phyloP scores from a whole-genome alignment of 148 eudicot species.

The Salicornia ramosissima region DNA sequence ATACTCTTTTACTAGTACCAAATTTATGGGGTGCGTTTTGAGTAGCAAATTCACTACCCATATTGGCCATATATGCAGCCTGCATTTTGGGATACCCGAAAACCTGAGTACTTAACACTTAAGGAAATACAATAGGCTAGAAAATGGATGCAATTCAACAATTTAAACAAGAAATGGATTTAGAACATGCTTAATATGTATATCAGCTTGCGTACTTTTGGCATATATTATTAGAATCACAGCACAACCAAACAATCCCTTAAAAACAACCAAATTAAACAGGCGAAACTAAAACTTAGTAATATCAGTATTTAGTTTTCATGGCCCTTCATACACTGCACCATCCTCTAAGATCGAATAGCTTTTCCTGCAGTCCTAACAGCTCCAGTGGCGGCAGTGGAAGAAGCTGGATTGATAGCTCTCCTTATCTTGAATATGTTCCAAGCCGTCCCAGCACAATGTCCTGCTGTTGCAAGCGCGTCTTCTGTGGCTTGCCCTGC shows the following conservation, averaged over 20 bases:
- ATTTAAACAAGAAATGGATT: too few species aligned
- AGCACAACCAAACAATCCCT: slow-evolving; percentile 10
- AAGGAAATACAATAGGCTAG: too few species aligned
- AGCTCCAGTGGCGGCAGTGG: slow-evolving; percentile 40
- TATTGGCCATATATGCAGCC: too few species aligned
- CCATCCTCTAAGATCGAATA: slow-evolving; percentile 16
- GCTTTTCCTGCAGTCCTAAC: slow-evolving; percentile 28
- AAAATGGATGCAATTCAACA: too few species aligned
- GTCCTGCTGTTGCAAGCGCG: slow-evolving; percentile 81
- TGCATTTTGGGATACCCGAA: too few species aligned
- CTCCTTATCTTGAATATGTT: slow-evolving; percentile 73
- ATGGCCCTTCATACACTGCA: not conserved
- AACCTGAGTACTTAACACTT: too few species aligned
- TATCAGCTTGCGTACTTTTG: too few species aligned
- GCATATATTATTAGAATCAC: not conserved
- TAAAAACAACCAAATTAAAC: not conserved
- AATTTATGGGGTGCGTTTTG: too few species aligned
- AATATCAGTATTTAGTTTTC: not conserved
- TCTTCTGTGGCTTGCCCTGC: slow-evolving; percentile 85
- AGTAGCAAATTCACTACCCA: too few species aligned
- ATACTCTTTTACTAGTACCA: too few species aligned
- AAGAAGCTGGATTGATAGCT: slow-evolving; percentile 66
- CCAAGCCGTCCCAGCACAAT: slow-evolving; percentile 77
- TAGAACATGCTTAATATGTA: too few species aligned
- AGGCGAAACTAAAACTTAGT: not conserved